These are phyloP conservation scores for Posidonia oceanica DNA, from an alignment of 116 monocot genomes.

Conservation along the genomic window DNA sequence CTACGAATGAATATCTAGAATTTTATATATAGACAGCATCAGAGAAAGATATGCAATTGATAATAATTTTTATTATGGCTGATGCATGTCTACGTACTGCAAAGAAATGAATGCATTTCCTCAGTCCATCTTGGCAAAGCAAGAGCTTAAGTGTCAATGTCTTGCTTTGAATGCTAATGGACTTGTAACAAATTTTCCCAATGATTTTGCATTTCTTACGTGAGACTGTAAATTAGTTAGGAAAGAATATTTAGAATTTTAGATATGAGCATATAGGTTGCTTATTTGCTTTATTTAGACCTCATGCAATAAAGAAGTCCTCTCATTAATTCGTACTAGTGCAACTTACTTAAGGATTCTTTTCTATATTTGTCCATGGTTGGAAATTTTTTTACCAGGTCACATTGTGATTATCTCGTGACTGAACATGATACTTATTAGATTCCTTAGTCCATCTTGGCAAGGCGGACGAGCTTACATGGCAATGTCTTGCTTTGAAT, in stretches of 20 bases:
- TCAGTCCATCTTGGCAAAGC: slow-evolving; percentile 27
- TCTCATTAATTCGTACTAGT: too few relatives aligned
- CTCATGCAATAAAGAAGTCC: not conserved
- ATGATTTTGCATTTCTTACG: not conserved
- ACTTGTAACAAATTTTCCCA: slow-evolving; percentile 1
- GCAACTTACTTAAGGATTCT: too few relatives aligned
- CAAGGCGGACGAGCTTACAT: not conserved
- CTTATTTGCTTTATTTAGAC: not conserved
- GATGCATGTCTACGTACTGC: too few relatives aligned
- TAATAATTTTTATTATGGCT: too few relatives aligned
- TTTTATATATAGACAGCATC: too few relatives aligned
- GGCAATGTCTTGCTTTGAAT: slow-evolving; percentile 2
- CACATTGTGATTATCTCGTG: too few relatives aligned
- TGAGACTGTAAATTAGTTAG: not conserved
- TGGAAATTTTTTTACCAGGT: too few relatives aligned
- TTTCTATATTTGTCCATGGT: too few relatives aligned
- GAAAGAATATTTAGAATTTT: slow-evolving; percentile 1
- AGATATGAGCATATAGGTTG: too few relatives aligned
- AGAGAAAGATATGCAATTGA: too few relatives aligned
- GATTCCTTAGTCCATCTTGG: slow-evolving; percentile 17
- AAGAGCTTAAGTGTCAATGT: not conserved
- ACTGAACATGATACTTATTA: too few relatives aligned
- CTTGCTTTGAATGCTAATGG: slow-evolving; percentile 10
- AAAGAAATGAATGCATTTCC: not conserved
- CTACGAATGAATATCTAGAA: too few relatives aligned